These are phyloP conservation scores for Leccinum ochraceum DNA, from an alignment of 768 basidiomycete species.

Conservation along the genomic window DNA sequence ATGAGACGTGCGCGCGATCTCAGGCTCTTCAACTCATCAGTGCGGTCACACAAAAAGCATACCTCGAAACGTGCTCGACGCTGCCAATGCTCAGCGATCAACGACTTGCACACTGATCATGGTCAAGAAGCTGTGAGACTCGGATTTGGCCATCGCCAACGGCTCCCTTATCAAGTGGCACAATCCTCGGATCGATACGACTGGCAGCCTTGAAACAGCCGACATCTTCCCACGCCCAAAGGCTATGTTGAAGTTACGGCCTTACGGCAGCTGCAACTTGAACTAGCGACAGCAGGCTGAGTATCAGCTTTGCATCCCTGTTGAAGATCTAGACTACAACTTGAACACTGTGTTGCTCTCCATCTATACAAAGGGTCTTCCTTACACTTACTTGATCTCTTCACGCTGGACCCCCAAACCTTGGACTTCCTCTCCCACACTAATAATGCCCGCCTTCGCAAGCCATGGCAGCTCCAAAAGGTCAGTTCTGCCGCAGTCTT, in stretches of 20 bases:
- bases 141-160: conserved; percentile 2
- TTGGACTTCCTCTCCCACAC: not conserved
- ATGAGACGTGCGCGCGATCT: not conserved
- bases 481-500: conserved; percentile 1
- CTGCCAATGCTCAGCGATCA: conserved; percentile 5
- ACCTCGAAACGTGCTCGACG: conserved; percentile 15
- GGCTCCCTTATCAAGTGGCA: conserved; percentile 22
- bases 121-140: conserved; percentile 15
- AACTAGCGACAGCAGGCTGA: no score
- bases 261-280: not conserved
- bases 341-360: not conserved
- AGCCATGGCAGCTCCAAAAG: conserved; percentile 19
- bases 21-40: conserved; percentile 5
- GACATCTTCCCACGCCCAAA: conserved; percentile 4
- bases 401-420: not conserved
- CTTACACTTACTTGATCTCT: not conserved
- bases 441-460: no score
- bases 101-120: conserved; percentile 17
- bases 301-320: no score
- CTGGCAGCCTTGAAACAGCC: not conserved
- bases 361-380: not conserved
- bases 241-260: not conserved
- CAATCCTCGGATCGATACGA: conserved; percentile 31
- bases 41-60: conserved; percentile 6
- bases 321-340: no score